Base-by-base conservation (phyloP, 2,329 filamentous ascomycete genomes). In the Aspergillus neoniger region DNA sequence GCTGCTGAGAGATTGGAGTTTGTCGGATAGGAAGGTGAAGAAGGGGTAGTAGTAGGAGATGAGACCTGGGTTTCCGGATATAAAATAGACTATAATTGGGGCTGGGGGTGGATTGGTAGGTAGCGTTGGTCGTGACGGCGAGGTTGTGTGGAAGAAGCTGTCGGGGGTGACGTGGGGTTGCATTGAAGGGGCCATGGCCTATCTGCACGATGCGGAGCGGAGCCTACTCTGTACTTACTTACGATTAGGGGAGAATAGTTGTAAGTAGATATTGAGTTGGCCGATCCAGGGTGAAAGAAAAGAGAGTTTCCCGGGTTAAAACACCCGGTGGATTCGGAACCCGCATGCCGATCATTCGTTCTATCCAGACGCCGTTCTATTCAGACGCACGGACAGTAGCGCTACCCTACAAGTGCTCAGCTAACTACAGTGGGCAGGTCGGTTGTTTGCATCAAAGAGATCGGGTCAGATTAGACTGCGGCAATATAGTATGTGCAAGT, bases 51-150 rank as follows among this genome's bases (percentile, higher is more conserved):
- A 83, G 72, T 83, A 85, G 7, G 74, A 72, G 57, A 83, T 80
- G 38, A 84, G 69, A 2, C 81, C 79, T 2, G 82, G 80, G 63
- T 83, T 84, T 25, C 82, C 81, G 21, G 81, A 77, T 32, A 84
- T 77, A 58, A 83, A 80, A 66, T 77, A 81, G 12, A 80, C 72
- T 30, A 74, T 70, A 3, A 68, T 68, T 9, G 61, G 66, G 6
- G 58, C 1, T 9, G 56, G 51, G 23, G 59, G 28, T 28, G 44
- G 5, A 21, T 21, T 17, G 10, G 36, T 12, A 21, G 23, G 10
- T 30, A 51, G 25, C 0, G 25, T 2, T 55, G 6, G 50, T 28
- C 30, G 58, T 41, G 63, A 57, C 32, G 25, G 7, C 25, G 49
- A 25, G 55, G 53, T 69, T 23, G 57, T 63, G 57, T 68, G 63